Base-by-base conservation (phyloP, 2,329 filamentous ascomycete genomes). In the Raffaelea albimanens region DNA sequence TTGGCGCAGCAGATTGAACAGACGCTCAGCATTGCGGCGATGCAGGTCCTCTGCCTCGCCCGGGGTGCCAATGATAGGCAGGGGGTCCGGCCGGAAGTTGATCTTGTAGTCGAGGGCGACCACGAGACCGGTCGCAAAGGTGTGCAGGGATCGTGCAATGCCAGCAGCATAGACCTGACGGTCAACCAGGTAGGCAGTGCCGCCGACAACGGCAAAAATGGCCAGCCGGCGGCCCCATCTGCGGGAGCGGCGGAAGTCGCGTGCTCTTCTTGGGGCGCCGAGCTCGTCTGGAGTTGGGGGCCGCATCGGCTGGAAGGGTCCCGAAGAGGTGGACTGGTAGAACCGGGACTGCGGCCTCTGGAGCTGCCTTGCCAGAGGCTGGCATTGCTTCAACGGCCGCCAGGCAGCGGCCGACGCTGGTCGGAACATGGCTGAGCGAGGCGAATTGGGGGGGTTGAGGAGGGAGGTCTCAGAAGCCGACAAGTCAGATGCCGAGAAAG, bases 81-180 rank as follows among this genome's bases (percentile, higher is more conserved):
- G 76, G 7, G 91, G 90, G 54, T 88, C 70, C 5, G 86, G 76
- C 5, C 87, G 80, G 65, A 98, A 98, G 67, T 98, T 97, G 64
- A 97, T 72, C 69, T 96, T 97, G 72, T 98, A 97, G 69, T 98
- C 93, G 21, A 90, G 60, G 1, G 90, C 91, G 16, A 95, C 85
- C 41, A 90, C 61, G 11, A 95, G 68, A 8, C 89, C 91, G 3
- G 80, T 80, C 38, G 76, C 74, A 63, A 97, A 95, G 0, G 93
- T 96, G 39, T 85, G 83, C 39, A 85, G 65, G 21, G 86, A 91
- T 48, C 93, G 85, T 34, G 76, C 80, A 22, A 95, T 68, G 13
- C 87, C 84, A 1, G 86, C 83, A 44, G 88, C 87, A 65, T 93
- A 94, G 59, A 86, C 72, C 54, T 84, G 76, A 14, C 66, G 76